phyloP scores from a whole-genome alignment of 2,329 filamentous ascomycete genomes.

The Neopestalotiopsis sp. region DNA sequence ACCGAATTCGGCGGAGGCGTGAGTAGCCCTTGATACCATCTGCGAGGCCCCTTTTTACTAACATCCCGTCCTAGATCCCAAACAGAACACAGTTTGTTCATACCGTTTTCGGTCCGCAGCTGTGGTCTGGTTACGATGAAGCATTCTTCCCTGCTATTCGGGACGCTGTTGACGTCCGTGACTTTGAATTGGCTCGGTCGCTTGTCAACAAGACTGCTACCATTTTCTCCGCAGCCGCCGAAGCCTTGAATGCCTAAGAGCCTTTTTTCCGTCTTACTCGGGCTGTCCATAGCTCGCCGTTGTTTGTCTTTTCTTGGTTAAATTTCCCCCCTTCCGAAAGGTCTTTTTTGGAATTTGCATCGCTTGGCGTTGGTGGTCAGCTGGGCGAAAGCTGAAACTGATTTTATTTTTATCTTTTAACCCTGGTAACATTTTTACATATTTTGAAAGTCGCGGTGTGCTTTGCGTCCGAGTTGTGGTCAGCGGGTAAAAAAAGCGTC shows the following conservation, averaged over 20 bases:
- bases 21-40: slow-evolving; percentile 47
- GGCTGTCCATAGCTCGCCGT: neutral
- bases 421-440: neutral
- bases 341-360: slow-evolving; percentile 10
- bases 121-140: slow-evolving; percentile 73
- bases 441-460: neutral
- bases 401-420: neutral
- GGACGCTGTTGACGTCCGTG: slow-evolving; percentile 74
- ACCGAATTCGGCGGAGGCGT: slow-evolving; percentile 74
- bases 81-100: slow-evolving; percentile 95
- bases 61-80: slow-evolving; percentile 64
- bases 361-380: slow-evolving; percentile 17
- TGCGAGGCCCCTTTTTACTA: slow-evolving; percentile 19
- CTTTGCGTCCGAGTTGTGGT: neutral
- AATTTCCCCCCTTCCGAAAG: neutral
- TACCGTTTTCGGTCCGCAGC: slow-evolving; percentile 83
- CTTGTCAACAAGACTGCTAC: slow-evolving; percentile 75
- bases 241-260: slow-evolving; percentile 8
- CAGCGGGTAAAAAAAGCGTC: neutral
- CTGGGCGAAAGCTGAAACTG: neutral
- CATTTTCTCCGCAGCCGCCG: slow-evolving; percentile 67
- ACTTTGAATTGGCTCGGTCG: slow-evolving; percentile 72
- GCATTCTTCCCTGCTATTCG: slow-evolving; percentile 83
- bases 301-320: slow-evolving; percentile 3
- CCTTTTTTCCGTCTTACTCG: neutral